Base-by-base conservation (phyloP, 2,329 filamentous ascomycete genomes). In the Mycosphaerella arachidis region DNA sequence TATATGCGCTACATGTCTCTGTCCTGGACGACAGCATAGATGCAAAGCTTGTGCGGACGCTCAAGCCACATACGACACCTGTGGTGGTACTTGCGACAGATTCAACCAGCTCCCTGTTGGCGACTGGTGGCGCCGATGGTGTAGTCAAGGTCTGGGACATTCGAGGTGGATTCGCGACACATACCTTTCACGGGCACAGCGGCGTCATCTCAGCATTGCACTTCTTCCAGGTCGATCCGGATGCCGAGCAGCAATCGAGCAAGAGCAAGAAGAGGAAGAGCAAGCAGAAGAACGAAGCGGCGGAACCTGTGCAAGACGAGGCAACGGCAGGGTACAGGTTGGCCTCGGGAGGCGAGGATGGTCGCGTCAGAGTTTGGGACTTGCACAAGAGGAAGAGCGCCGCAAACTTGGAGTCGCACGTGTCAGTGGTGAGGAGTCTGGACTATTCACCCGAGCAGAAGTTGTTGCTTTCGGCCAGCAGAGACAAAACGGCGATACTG, bases 91-190 rank as follows among this genome's bases (percentile, higher is more conserved):
- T 93, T 13, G 87, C 91, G 1, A 86, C 94, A 62, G 94, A 99
- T 73, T 83, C 85, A 56, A 96, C 92, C 1, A 89, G 92, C 70
- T 96, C 93, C 1, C 80, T 99, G 12, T 81, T 99, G 48, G 94
- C 92, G 16, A 97, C 93, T 16, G 94, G 95, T 63, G 91, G 90
- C 53, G 92, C 94, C 3, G 94, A 99, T 72, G 94, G 94, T 27
- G 85, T 89, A 0, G 90, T 97, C 69, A 99, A 99, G 75, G 88
- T 99, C 55, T 99, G 93, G 93, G 94, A 99, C 76, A 91, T 99
- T 61, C 81, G 83, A 53, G 91, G 88, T 48, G 94, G 94, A 24
- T 97, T 90, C 74, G 86, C 92, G 33, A 99, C 95, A 30, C 94
- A 99, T 75, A 96, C 91, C 0, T 96, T 99, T 75, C 89, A 93